Conservation (phyloP, 2,329 filamentous ascomycete genomes). For the Cucurbitaria berberidis region DNA sequence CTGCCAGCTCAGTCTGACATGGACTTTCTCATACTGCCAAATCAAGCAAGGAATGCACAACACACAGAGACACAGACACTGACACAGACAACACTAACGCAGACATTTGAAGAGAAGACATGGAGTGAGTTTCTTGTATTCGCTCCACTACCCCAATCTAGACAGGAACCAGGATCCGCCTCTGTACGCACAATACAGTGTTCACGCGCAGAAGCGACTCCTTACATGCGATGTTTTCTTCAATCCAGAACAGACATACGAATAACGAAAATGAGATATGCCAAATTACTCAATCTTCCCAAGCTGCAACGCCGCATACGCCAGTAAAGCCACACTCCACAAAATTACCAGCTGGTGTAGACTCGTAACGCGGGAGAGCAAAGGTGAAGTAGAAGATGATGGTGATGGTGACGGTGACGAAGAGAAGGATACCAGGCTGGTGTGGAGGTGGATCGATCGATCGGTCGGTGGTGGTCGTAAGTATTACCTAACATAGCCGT, state of each 20-base stretch:
- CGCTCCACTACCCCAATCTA: conserved; percentile 30
- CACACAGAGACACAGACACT: too few relatives aligned
- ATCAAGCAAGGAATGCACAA: too few relatives aligned
- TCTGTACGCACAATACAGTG: conserved; percentile 22
- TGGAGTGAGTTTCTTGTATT: conserved; percentile 29
- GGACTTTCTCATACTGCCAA: too few relatives aligned
- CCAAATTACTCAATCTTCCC: conserved; percentile 26
- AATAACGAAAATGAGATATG: conserved; percentile 32
- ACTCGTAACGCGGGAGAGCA: conserved; percentile 20
- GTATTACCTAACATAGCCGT: conserved; percentile 42
- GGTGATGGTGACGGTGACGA: conserved; percentile 19
- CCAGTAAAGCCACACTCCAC: conserved; percentile 31
- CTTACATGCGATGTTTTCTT: conserved; percentile 39
- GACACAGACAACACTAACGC: too few relatives aligned
- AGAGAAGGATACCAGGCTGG: conserved; percentile 37
- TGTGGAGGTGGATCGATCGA: conserved; percentile 27
- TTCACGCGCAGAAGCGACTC: conserved; percentile 26
- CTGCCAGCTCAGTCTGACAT: too few relatives aligned
- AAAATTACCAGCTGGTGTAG: conserved; percentile 18
- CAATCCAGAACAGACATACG: conserved; percentile 30
- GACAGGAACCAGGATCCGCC: conserved; percentile 19
- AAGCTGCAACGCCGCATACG: conserved; percentile 36
- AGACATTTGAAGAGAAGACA: background rate
- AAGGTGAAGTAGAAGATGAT: conserved; percentile 28
- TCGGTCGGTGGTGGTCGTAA: conserved; percentile 33